phyloP scores from a whole-genome alignment of 371 early-diverging fungal genomes.

The Rhizopus stolonifer region DNA sequence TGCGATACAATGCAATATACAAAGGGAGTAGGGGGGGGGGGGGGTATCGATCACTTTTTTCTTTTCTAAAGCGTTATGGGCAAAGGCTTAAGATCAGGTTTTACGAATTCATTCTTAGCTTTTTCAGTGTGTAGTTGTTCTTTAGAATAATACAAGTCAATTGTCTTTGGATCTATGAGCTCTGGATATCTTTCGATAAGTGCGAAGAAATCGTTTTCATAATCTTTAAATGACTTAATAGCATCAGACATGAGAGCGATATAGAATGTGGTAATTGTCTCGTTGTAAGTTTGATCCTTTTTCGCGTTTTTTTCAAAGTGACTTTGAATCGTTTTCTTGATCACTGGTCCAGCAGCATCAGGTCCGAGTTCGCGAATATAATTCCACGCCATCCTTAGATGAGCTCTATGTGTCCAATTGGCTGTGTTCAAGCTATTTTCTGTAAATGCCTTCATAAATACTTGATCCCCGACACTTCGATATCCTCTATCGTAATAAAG shows the following conservation, averaged over 20 bases:
- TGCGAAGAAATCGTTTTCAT: constrained; percentile 53
- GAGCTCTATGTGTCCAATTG: constrained; percentile 65
- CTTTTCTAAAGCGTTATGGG: constrained; percentile 18
- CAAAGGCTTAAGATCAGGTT: constrained; percentile 47
- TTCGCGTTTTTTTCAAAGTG: constrained; percentile 47
- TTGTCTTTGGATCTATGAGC: constrained; percentile 39
- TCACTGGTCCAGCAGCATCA: constrained; percentile 38
- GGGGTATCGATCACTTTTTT: not conserved
- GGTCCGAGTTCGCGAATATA: constrained; percentile 49
- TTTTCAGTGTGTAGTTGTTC: constrained; percentile 38
- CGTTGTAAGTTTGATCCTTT: constrained; percentile 46
- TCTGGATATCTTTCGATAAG: constrained; percentile 50
- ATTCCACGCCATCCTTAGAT: constrained; percentile 65
- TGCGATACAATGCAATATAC: too few species aligned
- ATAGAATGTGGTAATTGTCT: constrained; percentile 61
- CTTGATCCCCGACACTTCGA: constrained; percentile 60
- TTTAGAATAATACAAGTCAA: constrained; percentile 51
- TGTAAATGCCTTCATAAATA: constrained; percentile 53
- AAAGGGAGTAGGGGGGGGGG: too few species aligned
- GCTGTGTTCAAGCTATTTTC: constrained; percentile 37
- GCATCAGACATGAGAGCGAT: constrained; percentile 50
- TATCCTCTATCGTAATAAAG: constrained; percentile 67
- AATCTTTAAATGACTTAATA: constrained; percentile 23
- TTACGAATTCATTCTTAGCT: constrained; percentile 37
- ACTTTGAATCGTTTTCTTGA: constrained; percentile 43